Evolutionary conservation across 768 basidiomycete species (phyloP), one percentile per base, ranked within the genome.

Genomic region (Leccinum incarnatum): DNA sequence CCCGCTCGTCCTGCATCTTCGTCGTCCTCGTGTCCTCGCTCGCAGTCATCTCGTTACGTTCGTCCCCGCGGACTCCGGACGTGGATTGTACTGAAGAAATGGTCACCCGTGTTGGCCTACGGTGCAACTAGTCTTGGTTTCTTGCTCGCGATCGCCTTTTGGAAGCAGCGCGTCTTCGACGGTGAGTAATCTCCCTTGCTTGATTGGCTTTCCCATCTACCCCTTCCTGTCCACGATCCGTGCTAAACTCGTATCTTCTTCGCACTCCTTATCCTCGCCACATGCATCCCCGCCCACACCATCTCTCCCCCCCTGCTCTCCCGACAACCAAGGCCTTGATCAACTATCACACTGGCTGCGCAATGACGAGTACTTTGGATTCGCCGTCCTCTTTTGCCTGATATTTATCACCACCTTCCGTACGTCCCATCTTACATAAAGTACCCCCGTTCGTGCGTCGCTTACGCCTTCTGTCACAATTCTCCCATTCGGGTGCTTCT

Each of bases 351-450:
- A 82, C 60, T 90, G 89, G 83, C 78, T 96, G 52, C 85, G 85
- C 67, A 80, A 78, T 34, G 86, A 92, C 70, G 81, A 83, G 58
- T 79, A 83, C 58, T 82, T 83, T 70, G 95, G 95, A 51, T 85
- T 91, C 69, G 81, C 84, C 56, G 83, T 89, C 61, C 84, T 97
- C 53, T 94, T 91, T 71, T 78, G 75, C 65, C 83, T 93, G 69
- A 93, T 94, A 61, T 91, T 93, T 72, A 70, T 93, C 58, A 94
- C 91, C 52, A 93, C 91, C 1, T 87, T 93, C 73, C 91, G 92
- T 93, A 75, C 77, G 91, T 75, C 50, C 30, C 53, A 19, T 53
- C 55, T 55, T 37, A 17, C 42, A 45, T 19, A 23, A 37, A 40
- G 50, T 57, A 47, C 56, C 52, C 42, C 42, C 49, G 42, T 27